Evolutionary conservation across 805 yeast genomes (phyloP), one percentile per base, ranked within the genome.

Genomic region (Starmerella floricola): DNA sequence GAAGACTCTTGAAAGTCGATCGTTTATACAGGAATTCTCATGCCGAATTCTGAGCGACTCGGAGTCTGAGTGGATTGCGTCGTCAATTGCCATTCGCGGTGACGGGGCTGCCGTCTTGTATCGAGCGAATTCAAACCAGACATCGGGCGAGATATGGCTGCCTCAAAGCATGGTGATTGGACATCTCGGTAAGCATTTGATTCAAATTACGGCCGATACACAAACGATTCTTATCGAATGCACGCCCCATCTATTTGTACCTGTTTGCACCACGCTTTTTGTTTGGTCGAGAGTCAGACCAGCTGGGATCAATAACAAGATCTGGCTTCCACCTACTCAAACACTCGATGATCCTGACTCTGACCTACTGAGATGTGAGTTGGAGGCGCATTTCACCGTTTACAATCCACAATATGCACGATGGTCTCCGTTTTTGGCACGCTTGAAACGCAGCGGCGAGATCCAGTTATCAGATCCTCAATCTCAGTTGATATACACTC

Each of bases 221-320:
- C 39, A 48, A 18, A 42, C 40, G 8, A 16, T 45, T 3, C 33
- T 50, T 8, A 33, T 47, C 13, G 21, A 38, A 2, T 24, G 43
- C 24, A 1, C 29, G 19, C 38, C 29, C 12, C 21, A 26, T 13
- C 32, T 36, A 10, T 43, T 44, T 38, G 42, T 37, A 8, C 18
- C 34, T 4, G 19, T 41, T 18, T 39, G 41, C 19, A 49, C 53
- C 6, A 42, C 52, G 3, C 29, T 53, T 17, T 30, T 45, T 20
- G 42, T 49, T 3, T 49, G 55, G 53, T 34, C 54, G 2, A 42
- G 35, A 19, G 36, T 51, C 20, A 41, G 58, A 4, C 38, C 50
- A 1, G 45, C 49, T 0, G 57, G 57, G 6, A 21, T 53, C 13
- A 23, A n/a, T 10, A 32, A 34, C 11, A 54, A 54, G 31, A 21